These are phyloP conservation scores for Phytophthora cactorum DNA, from an alignment of 352 stramenopile genomes.

Conservation along the genomic window DNA sequence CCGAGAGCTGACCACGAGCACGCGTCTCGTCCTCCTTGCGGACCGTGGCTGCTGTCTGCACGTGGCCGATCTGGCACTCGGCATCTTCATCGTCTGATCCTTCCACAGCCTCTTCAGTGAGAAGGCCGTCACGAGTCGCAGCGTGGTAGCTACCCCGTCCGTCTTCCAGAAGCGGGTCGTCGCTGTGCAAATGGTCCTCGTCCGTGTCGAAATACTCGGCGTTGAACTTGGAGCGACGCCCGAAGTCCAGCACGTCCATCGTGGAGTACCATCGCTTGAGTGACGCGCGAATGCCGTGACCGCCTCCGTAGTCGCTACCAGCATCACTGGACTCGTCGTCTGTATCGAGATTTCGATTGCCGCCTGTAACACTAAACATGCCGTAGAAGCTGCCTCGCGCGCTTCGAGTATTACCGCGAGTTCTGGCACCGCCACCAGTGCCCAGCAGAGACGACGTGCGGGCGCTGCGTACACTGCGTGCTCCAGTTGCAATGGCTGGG, in stretches of 20 bases:
- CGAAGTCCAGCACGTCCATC: conserved; percentile 73
- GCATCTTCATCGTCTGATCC: conserved; percentile 45
- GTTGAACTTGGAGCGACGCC: conserved; percentile 77
- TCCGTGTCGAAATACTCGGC: conserved; percentile 81
- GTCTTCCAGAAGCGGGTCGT: conserved; percentile 72
- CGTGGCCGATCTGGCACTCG: conserved; percentile 84
- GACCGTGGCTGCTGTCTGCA: conserved; percentile 85
- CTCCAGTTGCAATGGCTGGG: conserved; percentile 30
- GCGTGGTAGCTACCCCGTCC: conserved; percentile 50
- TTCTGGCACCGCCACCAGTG: conserved; percentile 21
- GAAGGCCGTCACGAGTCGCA: conserved; percentile 32
- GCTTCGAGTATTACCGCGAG: conserved; percentile 35
- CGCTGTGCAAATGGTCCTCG: conserved; percentile 50
- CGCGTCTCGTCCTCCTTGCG: conserved; percentile 78
- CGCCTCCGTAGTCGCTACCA: conserved; percentile 57
- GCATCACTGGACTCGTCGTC: conserved; percentile 48
- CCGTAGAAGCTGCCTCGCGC: conserved; percentile 42
- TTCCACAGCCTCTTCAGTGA: conserved; percentile 35
- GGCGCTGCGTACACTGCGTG: conserved; percentile 34
- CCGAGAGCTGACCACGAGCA: conserved; percentile 73
- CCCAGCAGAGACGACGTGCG: conserved; percentile 33
- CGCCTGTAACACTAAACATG: conserved; percentile 34
- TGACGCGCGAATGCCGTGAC: conserved; percentile 57
- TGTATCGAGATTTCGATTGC: conserved; percentile 32
- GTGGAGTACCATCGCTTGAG: conserved; percentile 81